Evolutionary conservation across 495 filamentous ascomycete genomes (phyloP).

Genomic region (Daldinia caldariorum): DNA sequence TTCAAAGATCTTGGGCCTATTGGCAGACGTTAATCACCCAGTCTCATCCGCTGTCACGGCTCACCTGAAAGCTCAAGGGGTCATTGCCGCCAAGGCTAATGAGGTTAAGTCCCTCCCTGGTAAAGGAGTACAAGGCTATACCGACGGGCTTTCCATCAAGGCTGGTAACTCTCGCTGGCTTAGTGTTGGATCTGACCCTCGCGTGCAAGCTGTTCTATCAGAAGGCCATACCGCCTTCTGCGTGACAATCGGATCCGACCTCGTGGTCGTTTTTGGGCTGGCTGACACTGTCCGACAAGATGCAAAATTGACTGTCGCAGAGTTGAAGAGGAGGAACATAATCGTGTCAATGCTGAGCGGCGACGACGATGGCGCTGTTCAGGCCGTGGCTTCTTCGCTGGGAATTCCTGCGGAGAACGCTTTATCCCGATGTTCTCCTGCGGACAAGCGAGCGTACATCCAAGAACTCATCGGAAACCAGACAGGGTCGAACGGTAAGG

Average conservation of each 20-base stretch:
- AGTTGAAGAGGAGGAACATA: conserved; percentile 66
- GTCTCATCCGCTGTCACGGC: conserved; percentile 69
- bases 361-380: conserved; percentile 70
- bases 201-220: conserved; percentile 56
- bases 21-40: conserved; percentile 69
- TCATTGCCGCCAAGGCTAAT: conserved; percentile 49
- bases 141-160: conserved; percentile 54
- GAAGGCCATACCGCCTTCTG: conserved; percentile 70
- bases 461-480: conserved; percentile 48
- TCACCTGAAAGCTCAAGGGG: conserved; percentile 54
- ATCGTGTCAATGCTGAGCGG: conserved; percentile 73
- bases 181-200: conserved; percentile 46
- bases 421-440: conserved; percentile 63
- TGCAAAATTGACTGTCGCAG: conserved; percentile 57
- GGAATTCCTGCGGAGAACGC: conserved; percentile 61
- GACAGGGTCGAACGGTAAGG: conserved; percentile 12
- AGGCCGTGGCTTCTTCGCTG: conserved; percentile 61
- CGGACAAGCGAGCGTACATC: conserved; percentile 72
- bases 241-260: conserved; percentile 61
- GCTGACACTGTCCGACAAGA: conserved; percentile 68
- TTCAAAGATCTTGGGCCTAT: conserved; percentile 54
- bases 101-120: conserved; percentile 61
- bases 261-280: conserved; percentile 69
- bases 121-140: conserved; percentile 53
- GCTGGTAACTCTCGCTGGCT: conserved; percentile 76